Conservation (phyloP, 179 eudicot species). For the Silene noctiflora region DNA sequence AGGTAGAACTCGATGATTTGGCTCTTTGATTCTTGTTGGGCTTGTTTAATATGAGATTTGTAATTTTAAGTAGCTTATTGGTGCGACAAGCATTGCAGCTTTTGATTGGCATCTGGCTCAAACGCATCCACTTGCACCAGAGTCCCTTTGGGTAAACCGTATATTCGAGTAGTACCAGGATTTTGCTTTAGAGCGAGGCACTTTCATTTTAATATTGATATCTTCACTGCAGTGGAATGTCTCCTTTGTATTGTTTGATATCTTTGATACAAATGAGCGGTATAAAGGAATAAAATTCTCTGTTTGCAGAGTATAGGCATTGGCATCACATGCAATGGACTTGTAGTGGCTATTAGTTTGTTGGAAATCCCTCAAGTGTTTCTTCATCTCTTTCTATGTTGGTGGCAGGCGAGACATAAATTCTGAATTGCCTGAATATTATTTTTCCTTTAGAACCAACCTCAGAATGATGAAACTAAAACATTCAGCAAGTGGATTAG, state of each 20-base stretch:
- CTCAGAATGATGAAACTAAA: background rate
- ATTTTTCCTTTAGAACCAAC: background rate
- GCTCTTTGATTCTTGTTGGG: background rate
- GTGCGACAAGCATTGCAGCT: background rate
- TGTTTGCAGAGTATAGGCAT: background rate
- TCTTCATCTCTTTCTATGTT: background rate
- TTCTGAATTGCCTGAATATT: background rate
- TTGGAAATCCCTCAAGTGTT: background rate
- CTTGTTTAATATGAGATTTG: background rate
- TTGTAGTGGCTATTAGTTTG: background rate
- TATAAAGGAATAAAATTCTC: background rate
- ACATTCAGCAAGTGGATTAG: background rate
- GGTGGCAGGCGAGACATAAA: background rate
- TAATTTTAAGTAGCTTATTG: background rate
- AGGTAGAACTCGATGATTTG: background rate
- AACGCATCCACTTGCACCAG: no score
- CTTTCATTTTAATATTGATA: background rate
- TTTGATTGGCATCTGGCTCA: background rate
- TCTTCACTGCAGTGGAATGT: background rate
- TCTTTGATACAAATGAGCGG: background rate
- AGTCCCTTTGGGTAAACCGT: background rate
- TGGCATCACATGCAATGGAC: background rate
- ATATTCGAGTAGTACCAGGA: background rate
- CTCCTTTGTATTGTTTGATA: background rate
- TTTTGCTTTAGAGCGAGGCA: background rate